Percentiles rank a stretch among this genome's conserved stretches.
These are phyloP conservation scores for Acarospora socialis DNA, from an alignment of 2,329 filamentous ascomycete genomes.

Conservation along the genomic window DNA sequence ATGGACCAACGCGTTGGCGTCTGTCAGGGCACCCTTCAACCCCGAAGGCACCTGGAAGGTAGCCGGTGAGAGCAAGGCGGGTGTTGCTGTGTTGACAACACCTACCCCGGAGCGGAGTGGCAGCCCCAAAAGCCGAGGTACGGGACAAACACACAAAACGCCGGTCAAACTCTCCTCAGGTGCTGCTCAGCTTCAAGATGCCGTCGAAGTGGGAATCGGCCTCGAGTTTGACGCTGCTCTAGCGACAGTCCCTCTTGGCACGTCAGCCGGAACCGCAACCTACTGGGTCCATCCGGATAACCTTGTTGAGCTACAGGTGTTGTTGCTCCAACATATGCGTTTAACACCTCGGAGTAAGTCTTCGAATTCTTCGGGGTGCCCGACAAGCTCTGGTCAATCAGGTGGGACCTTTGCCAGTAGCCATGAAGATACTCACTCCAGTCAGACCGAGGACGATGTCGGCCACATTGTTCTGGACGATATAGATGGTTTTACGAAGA, in stretches of 20 bases:
- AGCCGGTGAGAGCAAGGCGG: no score
- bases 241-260: slow-evolving; percentile 32
- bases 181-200: slow-evolving; percentile 24
- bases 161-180: slow-evolving; percentile 12
- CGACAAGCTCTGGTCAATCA: slow-evolving; percentile 2
- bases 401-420: slow-evolving; percentile 3
- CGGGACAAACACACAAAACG: slow-evolving; percentile 8
- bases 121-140: no score
- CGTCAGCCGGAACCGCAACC: slow-evolving; percentile 30
- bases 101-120: no score
- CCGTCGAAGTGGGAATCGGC: slow-evolving; percentile 26
- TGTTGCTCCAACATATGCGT: slow-evolving; percentile 35
- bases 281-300: slow-evolving; percentile 43
- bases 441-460: slow-evolving; percentile 19
- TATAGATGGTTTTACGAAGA: slow-evolving; percentile 30
- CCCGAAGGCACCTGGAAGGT: slow-evolving; percentile 9
- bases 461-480: slow-evolving; percentile 35
- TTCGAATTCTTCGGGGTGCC: slow-evolving; percentile 8
- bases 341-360: slow-evolving; percentile 18
- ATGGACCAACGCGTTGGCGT: slow-evolving; percentile 33
- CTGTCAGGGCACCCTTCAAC: slow-evolving; percentile 31
- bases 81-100: no score
- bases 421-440: slow-evolving; percentile 1
- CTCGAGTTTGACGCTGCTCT: slow-evolving; percentile 37
- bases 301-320: slow-evolving; percentile 37